Percentiles rank a stretch among this genome's conserved stretches.
These are phyloP conservation scores for Candida sojae DNA, from an alignment of 1,139 yeast species.

Conservation along the genomic window DNA sequence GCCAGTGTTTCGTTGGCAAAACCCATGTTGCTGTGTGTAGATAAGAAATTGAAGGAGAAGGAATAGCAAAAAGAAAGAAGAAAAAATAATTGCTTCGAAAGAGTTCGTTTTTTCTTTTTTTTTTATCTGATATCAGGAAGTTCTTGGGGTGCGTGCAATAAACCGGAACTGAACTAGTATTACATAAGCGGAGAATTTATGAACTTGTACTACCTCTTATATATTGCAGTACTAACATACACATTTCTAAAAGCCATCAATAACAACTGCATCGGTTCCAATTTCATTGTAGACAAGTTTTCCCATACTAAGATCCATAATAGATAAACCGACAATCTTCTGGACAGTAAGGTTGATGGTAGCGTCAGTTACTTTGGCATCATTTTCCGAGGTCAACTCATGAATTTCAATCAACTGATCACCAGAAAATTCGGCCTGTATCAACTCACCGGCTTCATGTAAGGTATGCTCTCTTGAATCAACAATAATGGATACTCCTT, in stretches of 20 bases:
- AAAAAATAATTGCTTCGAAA: neutral
- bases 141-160: neutral
- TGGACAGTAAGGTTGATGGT: conserved; percentile 37
- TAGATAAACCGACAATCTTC: conserved; percentile 61
- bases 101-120: neutral
- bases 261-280: conserved; percentile 11
- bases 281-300: conserved; percentile 22
- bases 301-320: conserved; percentile 60
- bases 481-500: conserved; percentile 45
- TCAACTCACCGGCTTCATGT: conserved; percentile 66
- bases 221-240: no score
- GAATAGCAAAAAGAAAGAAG: conserved; percentile 1
- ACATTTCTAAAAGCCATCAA: conserved; percentile 14
- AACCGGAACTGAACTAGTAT: neutral
- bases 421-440: conserved; percentile 40
- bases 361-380: conserved; percentile 10
- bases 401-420: conserved; percentile 48
- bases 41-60: neutral
- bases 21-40: conserved; percentile 5
- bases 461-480: conserved; percentile 60
- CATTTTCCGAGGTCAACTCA: conserved; percentile 23
- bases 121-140: neutral
- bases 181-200: neutral
- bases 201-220: no score
- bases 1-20: conserved; percentile 10